Evolutionary conservation across 257 asterid genomes (phyloP), one percentile per base, ranked within the genome.

Genomic region (Gardenia jasminoides): DNA sequence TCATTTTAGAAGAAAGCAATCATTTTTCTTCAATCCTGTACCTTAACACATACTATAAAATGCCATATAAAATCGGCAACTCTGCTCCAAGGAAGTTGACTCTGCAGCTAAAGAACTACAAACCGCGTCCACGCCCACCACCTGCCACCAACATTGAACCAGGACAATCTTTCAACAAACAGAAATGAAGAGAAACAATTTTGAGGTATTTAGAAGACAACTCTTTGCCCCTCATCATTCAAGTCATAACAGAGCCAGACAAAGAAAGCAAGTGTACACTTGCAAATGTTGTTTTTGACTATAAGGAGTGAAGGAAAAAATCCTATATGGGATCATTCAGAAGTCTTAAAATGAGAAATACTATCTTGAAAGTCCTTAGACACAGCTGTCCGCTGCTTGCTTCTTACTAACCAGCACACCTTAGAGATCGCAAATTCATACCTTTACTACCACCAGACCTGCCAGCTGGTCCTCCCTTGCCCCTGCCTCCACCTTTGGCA

Each of bases 61-160:
- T 67, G 83, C 87, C 78, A 74, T 66, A 44, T 72, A 72, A 76
- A 83, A 83, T 58, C 36, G 77, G 76, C 80, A 83, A 52, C 70
- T 71, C 59, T n/a, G 76, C 44, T 79, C 71, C 68, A 46, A 33
- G 3, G 39, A 61, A 47, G 70, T 39, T 47, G 28, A 50, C 68
- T 70, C 78, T 7, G 24, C 59, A 70, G 74, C 67, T 75, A 24
- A 31, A 33, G 73, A 47, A 58, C 5, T 58, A 75, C 85, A 81
- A 86, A 47, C 91, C 90, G 70, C 89, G 89, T 8, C 91, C 88
- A 16, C 84, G 86, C 1, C 88, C 89, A 68, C 88, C 91, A 74
- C 86, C 90, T 85, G 81, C 76, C 70, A 33, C 67, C 48, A 78
- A 67, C 80, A 61, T 61, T 47, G 2, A 47, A 68, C 22, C 61